Base-by-base conservation (phyloP, 2,329 filamentous ascomycete species). In the Macrophomina tecta region DNA sequence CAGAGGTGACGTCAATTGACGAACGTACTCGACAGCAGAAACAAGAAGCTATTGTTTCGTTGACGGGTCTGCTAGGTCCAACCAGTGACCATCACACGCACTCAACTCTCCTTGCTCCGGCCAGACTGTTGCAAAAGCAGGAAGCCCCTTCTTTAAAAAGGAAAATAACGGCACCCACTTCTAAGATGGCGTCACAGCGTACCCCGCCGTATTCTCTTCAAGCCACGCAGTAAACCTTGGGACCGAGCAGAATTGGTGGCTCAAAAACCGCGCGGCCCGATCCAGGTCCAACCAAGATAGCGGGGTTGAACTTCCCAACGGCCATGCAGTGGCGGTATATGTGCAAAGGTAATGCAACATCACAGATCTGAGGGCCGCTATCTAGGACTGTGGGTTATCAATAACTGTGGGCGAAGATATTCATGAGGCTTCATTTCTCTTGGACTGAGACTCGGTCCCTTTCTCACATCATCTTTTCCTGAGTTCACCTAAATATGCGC, bases 251-350 rank as follows among this genome's bases (percentile, higher is more conserved):
- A 42, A n/a, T 5, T 32, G 58, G 45, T 14, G 32, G 7, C 42
- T 36, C 16, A 28, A 23, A 12, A 23, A 18, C 58, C 45, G 45
- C 16, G 58, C 58, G 58, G 58, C 23, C 58, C 58, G 58, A 23
- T 30, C 58, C 58, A n/a, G 42, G 12, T 14, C 32, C n/a, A 9
- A 49, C 58, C 42, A 38, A 12, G 5, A 40, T 28, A 34, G 5
- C 28, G 5, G 8, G 28, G 16, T 11, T 16, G 30, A 36, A 36
- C 58, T 16, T 28, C 30, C 30, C 4, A 36, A 61, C 42, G 56
- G 56, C 56, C 16, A 32, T 34, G 16, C 30, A 23, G 28, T 16
- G 14, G 4, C 23, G 8, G 1, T 32, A 16, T 18, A 8, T 11
- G 7, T 36, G 28, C 23, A 12, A 14, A 45, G 23, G 14, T 12